Base-by-base conservation (phyloP, 306 rosid genomes). In the Castanea mollissima region DNA sequence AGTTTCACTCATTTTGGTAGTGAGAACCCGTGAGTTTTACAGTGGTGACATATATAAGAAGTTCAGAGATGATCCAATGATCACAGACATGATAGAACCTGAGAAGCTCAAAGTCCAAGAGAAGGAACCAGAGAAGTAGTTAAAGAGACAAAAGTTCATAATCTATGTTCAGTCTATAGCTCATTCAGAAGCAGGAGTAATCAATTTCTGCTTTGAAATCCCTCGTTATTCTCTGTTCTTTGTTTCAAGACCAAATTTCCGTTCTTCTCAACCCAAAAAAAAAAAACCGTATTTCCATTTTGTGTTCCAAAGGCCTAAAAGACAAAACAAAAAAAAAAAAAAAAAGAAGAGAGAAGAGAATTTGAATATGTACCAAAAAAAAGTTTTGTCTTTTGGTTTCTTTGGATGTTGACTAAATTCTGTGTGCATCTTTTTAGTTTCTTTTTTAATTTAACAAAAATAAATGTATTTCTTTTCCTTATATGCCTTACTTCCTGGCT, bases 11-110 rank as follows among this genome's bases (percentile, higher is more conserved):
- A 25, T 81, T 65, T 73, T 84, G 70, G 87, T 87, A 75, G 38
- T 6, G 46, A 86, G 86, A 52, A 86, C 85, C 1, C 21, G 69
- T 18, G 77, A 73, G 29, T 79, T 82, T 63, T 86, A 86, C 29
- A 74, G 23, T 38, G 76, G 80, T 3, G 85, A 82, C 27, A 80
- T 86, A 18, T 83, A 86, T 11, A 79, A 86, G 68, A 82, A 75
- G 82, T 80, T 86, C 69, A 83, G 73, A 41, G 85, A 76, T 7
- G 76, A 62, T 5, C 69, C 62, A 6, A 27, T 2, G 1, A 5
- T 5, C 55, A 60, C n/a, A 8, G 71, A 27, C 46, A 41, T 41
- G 4, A 1, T 12, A 18, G 46, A 57, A 41, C 27, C 52, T 46
- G 60, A 21, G 20, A 19, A 1, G 5, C 34, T 4, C 4, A 68